Conservation (phyloP, 306 rosid genomes). For the Lathyrus sativus region DNA sequence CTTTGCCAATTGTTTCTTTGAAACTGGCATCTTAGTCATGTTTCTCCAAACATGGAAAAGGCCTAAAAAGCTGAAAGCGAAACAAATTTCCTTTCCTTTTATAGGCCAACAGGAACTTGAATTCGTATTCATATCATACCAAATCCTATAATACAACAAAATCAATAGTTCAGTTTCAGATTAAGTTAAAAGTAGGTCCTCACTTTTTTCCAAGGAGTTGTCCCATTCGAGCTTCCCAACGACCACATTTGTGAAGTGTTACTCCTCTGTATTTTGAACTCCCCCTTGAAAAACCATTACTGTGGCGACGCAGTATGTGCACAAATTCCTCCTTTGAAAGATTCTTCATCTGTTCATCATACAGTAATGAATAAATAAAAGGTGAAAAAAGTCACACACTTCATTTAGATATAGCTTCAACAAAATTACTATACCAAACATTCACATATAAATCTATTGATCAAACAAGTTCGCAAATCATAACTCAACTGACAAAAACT, state of each 20-base stretch:
- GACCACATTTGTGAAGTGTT: constrained; percentile 97
- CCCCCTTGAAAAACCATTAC: constrained; percentile 97
- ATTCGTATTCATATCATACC: constrained; percentile 30
- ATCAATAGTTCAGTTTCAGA: constrained; percentile 34
- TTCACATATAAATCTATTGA: too few relatives aligned
- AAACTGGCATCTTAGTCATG: constrained; percentile 64
- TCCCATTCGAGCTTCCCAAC: constrained; percentile 99
- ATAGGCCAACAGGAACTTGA: constrained; percentile 42
- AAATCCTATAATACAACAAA: constrained; percentile 35
- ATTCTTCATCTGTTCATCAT: constrained; percentile 68
- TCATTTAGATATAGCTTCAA: too few relatives aligned
- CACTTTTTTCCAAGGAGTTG: constrained; percentile 99
- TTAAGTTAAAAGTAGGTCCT: constrained; percentile 54
- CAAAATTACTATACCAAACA: too few relatives aligned
- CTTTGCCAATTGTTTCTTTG: constrained; percentile 70
- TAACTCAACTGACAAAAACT: too few relatives aligned
- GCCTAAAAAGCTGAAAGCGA: constrained; percentile 38
- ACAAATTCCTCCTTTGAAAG: constrained; percentile 90
- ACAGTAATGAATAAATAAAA: constrained; percentile 1
- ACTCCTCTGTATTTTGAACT: constrained; percentile 97
- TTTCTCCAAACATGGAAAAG: constrained; percentile 60
- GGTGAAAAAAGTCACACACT: constrained; percentile 10
- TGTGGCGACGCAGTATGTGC: constrained; percentile 95
- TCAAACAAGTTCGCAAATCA: too few relatives aligned
- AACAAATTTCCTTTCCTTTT: constrained; percentile 45